Evolutionary conservation across 2,329 filamentous ascomycete species (phyloP), one percentile per base, ranked within the genome.

Genomic region (Grosmannia serpens): DNA sequence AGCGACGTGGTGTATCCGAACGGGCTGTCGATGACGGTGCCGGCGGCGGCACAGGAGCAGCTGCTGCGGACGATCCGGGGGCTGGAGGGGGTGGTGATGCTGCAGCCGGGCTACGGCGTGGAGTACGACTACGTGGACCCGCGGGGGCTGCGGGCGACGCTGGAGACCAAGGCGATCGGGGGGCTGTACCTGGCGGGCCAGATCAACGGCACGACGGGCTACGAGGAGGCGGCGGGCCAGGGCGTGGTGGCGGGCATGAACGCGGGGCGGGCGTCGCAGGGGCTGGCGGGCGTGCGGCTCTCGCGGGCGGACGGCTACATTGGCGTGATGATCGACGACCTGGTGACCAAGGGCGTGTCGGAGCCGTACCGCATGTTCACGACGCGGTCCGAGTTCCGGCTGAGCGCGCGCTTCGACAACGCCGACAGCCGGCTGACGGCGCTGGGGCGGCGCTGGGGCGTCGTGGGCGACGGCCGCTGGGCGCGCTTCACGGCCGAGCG

Each of bases 291-390:
- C 0, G 77, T 95, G 61, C 81, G 81, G 0, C 75, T 99, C 33
- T 85, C 85, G 9, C 82, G 94, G 63, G 86, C 88, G 1, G 92
- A 99, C 70, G 91, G 90, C 15, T 99, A 96, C 71, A 97, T 99
- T 67, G 94, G 94, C 64, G 88, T 99, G 73, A 96, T 99, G 91
- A 91, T 99, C 66, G 94, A 99, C 71, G 94, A 99, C 70, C 83
- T 99, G 44, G 86, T 95, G 68, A 97, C 92, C 26, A 97, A 96
- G 73, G 94, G 94, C 53, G 94, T 99, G 33, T 91, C 88, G 2
- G 94, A 99, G 69, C 94, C 94, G 1, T 99, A 99, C 73, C 85
- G 94, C 64, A 97, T 99, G 91, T 99, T 99, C 75, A 99, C 94
- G 2, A 88, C 89, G 7, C 85, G 94, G 63, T 95, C 88, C 73